Conservation (phyloP, 768 basidiomycete genomes). For the Pisolithus tinctorius region DNA sequence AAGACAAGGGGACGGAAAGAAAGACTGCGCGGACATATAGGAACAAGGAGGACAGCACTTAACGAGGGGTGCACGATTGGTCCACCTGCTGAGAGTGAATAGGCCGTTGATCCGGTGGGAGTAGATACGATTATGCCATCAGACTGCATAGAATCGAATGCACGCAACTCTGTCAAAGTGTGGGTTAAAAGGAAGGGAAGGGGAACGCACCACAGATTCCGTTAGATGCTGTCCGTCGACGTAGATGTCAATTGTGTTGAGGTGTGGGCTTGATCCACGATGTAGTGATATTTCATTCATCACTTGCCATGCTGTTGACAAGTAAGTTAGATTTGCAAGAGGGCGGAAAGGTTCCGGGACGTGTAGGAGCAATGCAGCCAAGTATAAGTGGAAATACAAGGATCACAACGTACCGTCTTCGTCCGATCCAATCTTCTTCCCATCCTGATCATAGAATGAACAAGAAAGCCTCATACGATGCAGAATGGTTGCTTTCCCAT, state of each 20-base stretch:
- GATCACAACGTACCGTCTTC: constrained; percentile 43
- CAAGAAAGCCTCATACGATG: constrained; percentile 89
- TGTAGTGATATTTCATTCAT: constrained; percentile 97
- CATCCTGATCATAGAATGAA: constrained; percentile 59
- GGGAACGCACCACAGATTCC: constrained; percentile 77
- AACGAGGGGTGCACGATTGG: constrained; percentile 94
- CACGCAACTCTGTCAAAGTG: constrained; percentile 6
- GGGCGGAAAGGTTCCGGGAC: neutral
- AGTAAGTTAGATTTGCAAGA: neutral
- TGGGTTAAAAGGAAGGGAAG: neutral
- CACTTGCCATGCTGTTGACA: constrained; percentile 77
- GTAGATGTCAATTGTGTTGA: constrained; percentile 90
- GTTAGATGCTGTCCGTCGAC: constrained; percentile 94
- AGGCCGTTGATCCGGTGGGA: constrained; percentile 94
- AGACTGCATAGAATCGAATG: constrained; percentile 44
- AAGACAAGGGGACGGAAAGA: constrained; percentile 91
- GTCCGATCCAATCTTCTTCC: constrained; percentile 48
- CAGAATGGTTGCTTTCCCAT: constrained; percentile 73
- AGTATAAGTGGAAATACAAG: neutral
- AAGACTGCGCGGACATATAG: constrained; percentile 91
- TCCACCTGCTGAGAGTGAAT: constrained; percentile 91
- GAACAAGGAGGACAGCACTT: constrained; percentile 85
- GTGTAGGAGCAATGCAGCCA: neutral
- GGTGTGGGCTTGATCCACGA: constrained; percentile 83
- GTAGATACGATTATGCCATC: constrained; percentile 93